Evolutionary conservation across 176 grass and related monocot genomes (phyloP).

Genomic region (Pontederia paniculata): DNA sequence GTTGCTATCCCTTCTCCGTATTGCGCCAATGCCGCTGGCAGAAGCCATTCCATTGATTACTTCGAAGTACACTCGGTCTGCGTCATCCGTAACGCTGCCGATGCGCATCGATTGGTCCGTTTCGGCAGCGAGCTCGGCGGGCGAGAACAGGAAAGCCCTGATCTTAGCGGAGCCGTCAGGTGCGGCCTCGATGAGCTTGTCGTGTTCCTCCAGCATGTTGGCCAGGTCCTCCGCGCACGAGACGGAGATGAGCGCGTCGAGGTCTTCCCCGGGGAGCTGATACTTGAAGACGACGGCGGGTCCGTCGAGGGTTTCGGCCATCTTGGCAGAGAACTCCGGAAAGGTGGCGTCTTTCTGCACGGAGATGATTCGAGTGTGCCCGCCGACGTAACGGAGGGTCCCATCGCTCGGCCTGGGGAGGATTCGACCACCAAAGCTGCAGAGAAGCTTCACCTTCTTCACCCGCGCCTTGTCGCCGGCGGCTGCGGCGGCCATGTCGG

Average conservation of each 20-base stretch:
- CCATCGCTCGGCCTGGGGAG: slow-evolving; percentile 43
- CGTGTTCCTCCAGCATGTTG: slow-evolving; percentile 92
- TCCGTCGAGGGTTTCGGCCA: slow-evolving; percentile 20
- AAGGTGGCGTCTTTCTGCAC: slow-evolving; percentile 37
- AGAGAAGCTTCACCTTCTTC: slow-evolving; percentile 71
- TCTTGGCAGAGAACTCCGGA: slow-evolving; percentile 43
- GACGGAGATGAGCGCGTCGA: slow-evolving; percentile 73
- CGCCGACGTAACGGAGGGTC: slow-evolving; percentile 59
- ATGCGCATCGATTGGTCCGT: slow-evolving; percentile 6
- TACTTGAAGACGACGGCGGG: slow-evolving; percentile 27
- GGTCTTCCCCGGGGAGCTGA: slow-evolving; percentile 85
- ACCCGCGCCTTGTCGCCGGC: slow-evolving; percentile 9
- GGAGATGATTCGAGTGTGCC: slow-evolving; percentile 63
- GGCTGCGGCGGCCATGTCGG: neutral
- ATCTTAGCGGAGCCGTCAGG: slow-evolving; percentile 75
- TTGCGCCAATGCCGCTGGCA: neutral
- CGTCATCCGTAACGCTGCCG: slow-evolving; percentile 23
- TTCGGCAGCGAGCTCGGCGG: slow-evolving; percentile 14
- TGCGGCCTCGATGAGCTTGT: slow-evolving; percentile 42
- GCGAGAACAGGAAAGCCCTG: slow-evolving; percentile 69
- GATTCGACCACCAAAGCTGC: slow-evolving; percentile 71
- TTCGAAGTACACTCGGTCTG: slow-evolving; percentile 54
- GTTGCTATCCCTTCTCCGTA: slow-evolving; percentile 39
- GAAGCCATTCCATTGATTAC: slow-evolving; percentile 56
- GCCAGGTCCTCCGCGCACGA: slow-evolving; percentile 53